Conservation (phyloP, 345 rosid species). For the Populus ilicifolia region DNA sequence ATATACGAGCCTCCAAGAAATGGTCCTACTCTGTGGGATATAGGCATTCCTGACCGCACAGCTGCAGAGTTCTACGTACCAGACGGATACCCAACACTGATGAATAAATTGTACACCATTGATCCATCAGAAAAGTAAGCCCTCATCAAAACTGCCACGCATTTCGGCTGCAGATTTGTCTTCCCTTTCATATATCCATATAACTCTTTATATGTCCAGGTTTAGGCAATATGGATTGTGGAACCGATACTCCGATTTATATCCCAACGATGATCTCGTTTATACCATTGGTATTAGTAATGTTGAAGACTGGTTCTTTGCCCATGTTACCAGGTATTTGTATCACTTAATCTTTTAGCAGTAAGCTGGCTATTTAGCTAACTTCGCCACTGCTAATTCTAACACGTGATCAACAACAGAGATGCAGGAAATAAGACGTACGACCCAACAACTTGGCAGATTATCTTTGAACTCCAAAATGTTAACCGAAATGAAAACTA, state of each 20-base stretch:
- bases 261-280: constrained; percentile 18
- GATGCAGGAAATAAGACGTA: constrained; percentile 17
- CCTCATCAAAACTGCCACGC: not conserved
- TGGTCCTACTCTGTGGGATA: constrained; percentile 84
- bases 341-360: not conserved
- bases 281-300: constrained; percentile 11
- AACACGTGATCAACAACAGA: constrained; percentile 24
- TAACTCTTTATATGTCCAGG: constrained; percentile 11
- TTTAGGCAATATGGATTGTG: constrained; percentile 33
- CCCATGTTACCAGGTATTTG: constrained; percentile 64
- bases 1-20: constrained; percentile 56
- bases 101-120: constrained; percentile 33
- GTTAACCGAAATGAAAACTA: constrained; percentile 35
- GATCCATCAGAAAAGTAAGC: constrained; percentile 32
- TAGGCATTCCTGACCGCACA: constrained; percentile 75
- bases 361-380: not conserved
- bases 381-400: not conserved
- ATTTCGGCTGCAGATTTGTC: too few species aligned
- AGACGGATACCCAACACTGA: constrained; percentile 45
- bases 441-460: constrained; percentile 60
- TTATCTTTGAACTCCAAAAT: constrained; percentile 38
- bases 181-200: too few species aligned
- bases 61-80: constrained; percentile 78
- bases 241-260: constrained; percentile 20
- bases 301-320: constrained; percentile 60